A percentile compares a stretch with the other conserved stretches of the same genome.
Evolutionary conservation across 257 asterid species (phyloP).

Genomic region (Fraxinus cuspidata): DNA sequence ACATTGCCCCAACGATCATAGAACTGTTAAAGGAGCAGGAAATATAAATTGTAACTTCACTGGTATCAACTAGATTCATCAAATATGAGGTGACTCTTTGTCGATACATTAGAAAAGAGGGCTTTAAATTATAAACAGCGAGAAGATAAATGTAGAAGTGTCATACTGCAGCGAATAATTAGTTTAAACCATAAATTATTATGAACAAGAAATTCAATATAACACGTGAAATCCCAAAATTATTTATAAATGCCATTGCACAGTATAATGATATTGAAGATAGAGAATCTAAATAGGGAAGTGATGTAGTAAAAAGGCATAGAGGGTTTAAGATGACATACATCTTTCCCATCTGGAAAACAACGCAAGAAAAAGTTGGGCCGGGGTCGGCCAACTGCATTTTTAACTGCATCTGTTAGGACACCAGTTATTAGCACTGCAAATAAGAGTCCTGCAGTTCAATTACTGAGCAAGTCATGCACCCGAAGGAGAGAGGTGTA

Average conservation of each 20-base stretch:
- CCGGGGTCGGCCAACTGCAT: conserved; percentile 66
- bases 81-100: background rate
- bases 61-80: background rate
- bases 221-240: too few relatives aligned
- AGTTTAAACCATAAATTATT: background rate
- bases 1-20: conserved; percentile 39
- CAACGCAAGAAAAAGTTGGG: conserved; percentile 72
- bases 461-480: background rate
- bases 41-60: conserved; percentile 17
- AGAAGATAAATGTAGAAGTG: too few relatives aligned
- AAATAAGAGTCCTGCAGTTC: conserved; percentile 45
- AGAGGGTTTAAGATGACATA: conserved; percentile 11
- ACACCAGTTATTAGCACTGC: conserved; percentile 55
- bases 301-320: background rate
- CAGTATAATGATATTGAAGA: background rate
- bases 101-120: background rate
- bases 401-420: conserved; percentile 59
- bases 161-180: background rate
- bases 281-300: background rate
- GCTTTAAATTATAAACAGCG: background rate
- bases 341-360: conserved; percentile 62
- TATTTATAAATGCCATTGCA: background rate
- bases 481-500: background rate
- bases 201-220: background rate
- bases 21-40: background rate